These are phyloP conservation scores for Wallacemonas sp. DNA, from an alignment of 208 protist genomes.

Conservation along the genomic window DNA sequence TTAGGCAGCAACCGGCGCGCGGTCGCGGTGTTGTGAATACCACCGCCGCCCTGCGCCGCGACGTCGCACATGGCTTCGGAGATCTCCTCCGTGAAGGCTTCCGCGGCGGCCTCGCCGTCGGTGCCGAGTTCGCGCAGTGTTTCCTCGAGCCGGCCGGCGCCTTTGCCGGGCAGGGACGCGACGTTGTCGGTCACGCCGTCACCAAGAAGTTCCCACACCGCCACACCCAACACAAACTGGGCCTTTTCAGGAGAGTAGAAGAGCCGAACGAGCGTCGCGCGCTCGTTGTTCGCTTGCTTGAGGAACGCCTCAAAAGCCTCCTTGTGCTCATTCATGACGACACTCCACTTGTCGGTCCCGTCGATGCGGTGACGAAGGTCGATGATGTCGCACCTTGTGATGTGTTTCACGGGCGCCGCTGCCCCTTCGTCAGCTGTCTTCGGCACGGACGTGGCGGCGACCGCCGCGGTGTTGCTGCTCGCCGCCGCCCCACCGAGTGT, in stretches of 20 bases:
- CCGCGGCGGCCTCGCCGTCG: neutral
- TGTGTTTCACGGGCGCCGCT: neutral
- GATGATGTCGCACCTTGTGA: neutral
- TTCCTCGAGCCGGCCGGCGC: neutral
- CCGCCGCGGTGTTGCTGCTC: neutral
- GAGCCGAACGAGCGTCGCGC: constrained; percentile 1
- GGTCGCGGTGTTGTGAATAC: neutral
- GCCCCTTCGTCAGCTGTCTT: neutral
- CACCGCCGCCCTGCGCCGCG: neutral
- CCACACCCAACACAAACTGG: neutral
- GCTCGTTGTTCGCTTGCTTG: neutral
- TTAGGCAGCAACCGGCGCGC: neutral
- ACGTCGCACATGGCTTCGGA: neutral
- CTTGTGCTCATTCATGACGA: constrained; percentile 6
- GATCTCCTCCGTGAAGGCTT: neutral
- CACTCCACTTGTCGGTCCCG: neutral
- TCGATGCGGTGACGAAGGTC: neutral
- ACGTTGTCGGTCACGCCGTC: neutral
- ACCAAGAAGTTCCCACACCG: neutral
- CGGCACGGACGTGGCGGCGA: neutral
- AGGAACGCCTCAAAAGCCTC: constrained; percentile 6
- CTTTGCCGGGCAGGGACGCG: neutral
- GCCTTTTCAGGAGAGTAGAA: neutral
- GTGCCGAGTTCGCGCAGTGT: neutral
- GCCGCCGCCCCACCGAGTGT: neutral